Base-by-base conservation (phyloP, 1,284 basidiomycete species). In the Rhodotorula sp. region DNA sequence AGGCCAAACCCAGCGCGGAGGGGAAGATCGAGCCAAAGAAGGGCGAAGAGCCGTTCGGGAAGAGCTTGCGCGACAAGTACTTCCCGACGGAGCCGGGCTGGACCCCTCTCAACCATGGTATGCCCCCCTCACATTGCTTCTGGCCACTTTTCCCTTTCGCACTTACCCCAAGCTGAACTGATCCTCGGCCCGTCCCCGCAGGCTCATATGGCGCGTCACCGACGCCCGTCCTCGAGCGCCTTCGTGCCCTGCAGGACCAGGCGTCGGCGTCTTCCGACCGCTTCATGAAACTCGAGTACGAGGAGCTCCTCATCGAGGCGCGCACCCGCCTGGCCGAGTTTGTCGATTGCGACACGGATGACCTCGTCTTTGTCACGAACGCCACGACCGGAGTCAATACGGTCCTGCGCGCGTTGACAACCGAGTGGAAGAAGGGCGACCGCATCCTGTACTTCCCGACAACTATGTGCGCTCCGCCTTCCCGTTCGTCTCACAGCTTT, bases 341-440 rank as follows among this genome's bases (percentile, higher is more conserved):
- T 9, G 68, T 78, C 51, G 64, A 71, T 39, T 73, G 75, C 53
- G 73, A 77, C 34, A 58, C 58, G 5, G 66, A 64, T 27, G 79
- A 81, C 55, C 41, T 82, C 4, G 81, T 79, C 50, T 70, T 82
- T 46, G 77, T 82, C 9, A 53, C 70, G 41, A 81, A 81, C 61
- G 78, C 81, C 2, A 81, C 81, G 15, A 72, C 72, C 4, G 81
- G 79, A 19, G 76, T 81, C 68, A 81, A 81, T 64, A 71, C 72
- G 7, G 78, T 80, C 0, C 50, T 82, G 25, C 67, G 80, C 0
- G 77, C 76, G 12, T 34, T 82, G 36, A 64, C 70, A 29, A 66
- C 67, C 15, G 71, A 76, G 1, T 81, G 78, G 79, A 44, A 77
- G 53, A 70, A 78, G 48, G 71, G 75, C 12, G 81, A 82, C 53